phyloP scores from a whole-genome alignment of 129 eudicot species.

The Artemisia tridentata region DNA sequence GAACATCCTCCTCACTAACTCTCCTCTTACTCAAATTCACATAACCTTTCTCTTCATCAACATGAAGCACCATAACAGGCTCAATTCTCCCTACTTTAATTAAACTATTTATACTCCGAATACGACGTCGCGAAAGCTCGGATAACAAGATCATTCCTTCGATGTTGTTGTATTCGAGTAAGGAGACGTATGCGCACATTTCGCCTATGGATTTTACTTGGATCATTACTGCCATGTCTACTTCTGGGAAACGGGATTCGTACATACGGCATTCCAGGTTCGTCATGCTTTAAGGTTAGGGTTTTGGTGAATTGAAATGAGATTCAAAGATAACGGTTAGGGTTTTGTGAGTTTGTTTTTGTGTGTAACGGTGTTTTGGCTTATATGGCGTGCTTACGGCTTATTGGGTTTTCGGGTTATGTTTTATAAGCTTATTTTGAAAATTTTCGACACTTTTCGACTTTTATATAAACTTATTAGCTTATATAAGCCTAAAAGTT shows the following conservation, averaged over 20 bases:
- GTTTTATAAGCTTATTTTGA: too few relatives aligned
- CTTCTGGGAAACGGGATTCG: slow-evolving; percentile 79
- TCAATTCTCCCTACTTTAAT: slow-evolving; percentile 90
- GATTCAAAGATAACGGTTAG: too few relatives aligned
- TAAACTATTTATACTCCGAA: slow-evolving; percentile 83
- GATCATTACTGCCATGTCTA: slow-evolving; percentile 90
- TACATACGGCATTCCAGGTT: slow-evolving; percentile 94
- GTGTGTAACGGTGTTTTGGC: not conserved
- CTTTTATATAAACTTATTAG: too few relatives aligned
- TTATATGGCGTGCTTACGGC: too few relatives aligned
- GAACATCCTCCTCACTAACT: slow-evolving; percentile 88
- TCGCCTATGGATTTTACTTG: slow-evolving; percentile 92
- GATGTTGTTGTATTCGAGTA: slow-evolving; percentile 90
- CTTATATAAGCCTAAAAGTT: too few relatives aligned
- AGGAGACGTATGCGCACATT: slow-evolving; percentile 87
- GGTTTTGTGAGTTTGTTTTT: not conserved
- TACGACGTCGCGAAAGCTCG: slow-evolving; percentile 93
- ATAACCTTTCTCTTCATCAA: slow-evolving; percentile 84
- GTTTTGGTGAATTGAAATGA: not conserved
- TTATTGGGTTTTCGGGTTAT: too few relatives aligned
- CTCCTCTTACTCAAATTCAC: slow-evolving; percentile 90
- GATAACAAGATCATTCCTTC: slow-evolving; percentile 90
- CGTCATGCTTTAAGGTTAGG: slow-evolving; percentile 43
- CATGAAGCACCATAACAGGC: slow-evolving; percentile 92
- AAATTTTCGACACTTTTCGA: too few relatives aligned